Evolutionary conservation across 169 alveolate species (phyloP), one percentile per base, ranked within the genome.

Genomic region (Cryptosporidium xiaoi): DNA sequence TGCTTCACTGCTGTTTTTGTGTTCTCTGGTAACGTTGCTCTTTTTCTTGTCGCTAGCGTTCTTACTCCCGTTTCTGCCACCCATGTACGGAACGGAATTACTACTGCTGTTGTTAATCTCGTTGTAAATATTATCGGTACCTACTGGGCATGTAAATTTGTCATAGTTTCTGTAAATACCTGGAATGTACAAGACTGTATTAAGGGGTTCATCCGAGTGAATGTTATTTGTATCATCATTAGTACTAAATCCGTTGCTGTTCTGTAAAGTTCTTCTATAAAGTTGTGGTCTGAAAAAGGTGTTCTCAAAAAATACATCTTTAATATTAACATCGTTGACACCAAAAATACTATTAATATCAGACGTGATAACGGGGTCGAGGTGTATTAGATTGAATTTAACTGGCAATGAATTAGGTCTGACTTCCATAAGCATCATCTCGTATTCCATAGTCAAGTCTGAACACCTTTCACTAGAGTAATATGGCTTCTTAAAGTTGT

Each of bases 351-450:
- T 40, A 40, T 40, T 40, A 8, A 40, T 40, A 60, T 77, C 87
- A 33, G 69, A 58, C 12, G 77, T 46, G 1, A 77, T 77, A 4
- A 77, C 71, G 20, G 87, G 87, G 1, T 34, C 87, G 7, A 44
- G 20, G 4, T 68, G 27, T 2, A 51, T 46, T 8, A 62, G 40
- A 46, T 60, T 77, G 48, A 40, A 40, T 8, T 40, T 40, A 12
- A 71, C 56, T 18, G 87, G 87, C 16, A 71, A 58, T 12, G 71
- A 77, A 33, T 77, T 77, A 6, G 87, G 87, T 20, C 87, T 77
- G 16, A 77, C 87, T 24, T 77, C 87, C 16, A 77, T 51, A n/a
- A 77, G 71, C 87, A 77, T 77, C 87, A 77, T 77, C 48, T 77
- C 87, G n/a, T 77, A 77, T 15, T 77, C 87, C 62, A 77, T 56